Base-by-base conservation (phyloP, 345 rosid genomes). In the Raphanus sativus region DNA sequence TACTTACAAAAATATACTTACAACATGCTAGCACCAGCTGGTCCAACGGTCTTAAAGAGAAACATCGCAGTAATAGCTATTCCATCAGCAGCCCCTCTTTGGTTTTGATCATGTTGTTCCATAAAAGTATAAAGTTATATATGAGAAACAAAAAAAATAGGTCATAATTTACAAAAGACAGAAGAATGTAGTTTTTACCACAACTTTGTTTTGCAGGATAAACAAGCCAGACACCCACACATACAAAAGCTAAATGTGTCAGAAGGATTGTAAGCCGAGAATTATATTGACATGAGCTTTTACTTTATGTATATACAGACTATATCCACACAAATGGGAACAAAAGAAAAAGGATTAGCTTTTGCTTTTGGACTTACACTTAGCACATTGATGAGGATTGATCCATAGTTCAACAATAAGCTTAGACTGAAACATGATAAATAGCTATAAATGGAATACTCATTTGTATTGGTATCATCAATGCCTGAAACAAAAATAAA, bases 1-100 rank as follows among this genome's bases (percentile, higher is more conserved):
- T 21, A 21, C 21, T 21, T 21, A 21, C 21, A 21, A 21, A 21
- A 21, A 21, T 21, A 21, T 4, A 75, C 87, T 84, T 86, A 89
- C 93, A 86, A 45, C 17, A 86, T 78, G 54, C 91, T 89, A 17
- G 88, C 91, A 5, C 84, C 89, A n/a, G 89, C 89, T 58, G 91
- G 91, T 30, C 91, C 91, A 36, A 70, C 71, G 24, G 89, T 83
- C 65, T 86, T 86, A 74, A 83, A 88, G 30, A 88, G 80, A 64
- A 88, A 88, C 89, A 88, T 85, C 3, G 75, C 85, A 24, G 91
- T 86, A 83, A 85, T 80, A 32, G 88, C 83, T 28, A 88, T 62
- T 69, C 91, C 89, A 77, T 88, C 86, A 10, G 91, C 91, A 13
- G 88, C 89, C 16, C 86, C 91, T 83, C 88, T 85, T 69, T 86